These are phyloP conservation scores for Hypoxylon sp. DNA, from an alignment of 2,329 filamentous ascomycete genomes.

Conservation along the genomic window DNA sequence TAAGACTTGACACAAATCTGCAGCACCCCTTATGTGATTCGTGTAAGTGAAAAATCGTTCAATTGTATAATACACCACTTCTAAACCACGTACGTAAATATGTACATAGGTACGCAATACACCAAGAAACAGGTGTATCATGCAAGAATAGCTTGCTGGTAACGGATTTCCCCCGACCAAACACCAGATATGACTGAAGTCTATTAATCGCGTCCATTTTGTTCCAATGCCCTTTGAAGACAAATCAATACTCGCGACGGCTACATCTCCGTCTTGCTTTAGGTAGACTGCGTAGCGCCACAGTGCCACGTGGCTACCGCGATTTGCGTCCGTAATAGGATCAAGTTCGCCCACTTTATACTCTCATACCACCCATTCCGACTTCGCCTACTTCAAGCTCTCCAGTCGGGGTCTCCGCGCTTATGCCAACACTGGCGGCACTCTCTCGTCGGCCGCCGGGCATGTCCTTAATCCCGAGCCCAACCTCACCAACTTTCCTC, in stretches of 20 bases:
- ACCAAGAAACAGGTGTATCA: conserved; percentile 25
- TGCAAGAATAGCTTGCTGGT: conserved; percentile 31
- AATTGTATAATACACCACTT: conserved; percentile 27
- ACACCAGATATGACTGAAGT: conserved; percentile 40
- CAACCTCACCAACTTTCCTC: conserved; percentile 85
- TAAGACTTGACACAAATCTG: conserved; percentile 7
- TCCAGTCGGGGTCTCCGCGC: conserved; percentile 39
- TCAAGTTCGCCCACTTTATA: conserved; percentile 17
- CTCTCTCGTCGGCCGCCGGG: conserved; percentile 59
- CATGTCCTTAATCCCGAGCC: conserved; percentile 70
- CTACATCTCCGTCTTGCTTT: conserved; percentile 3
- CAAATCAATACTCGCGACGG: conserved; percentile 28
- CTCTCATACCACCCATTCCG: conserved; percentile 44
- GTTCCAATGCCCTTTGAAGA: conserved; percentile 30
- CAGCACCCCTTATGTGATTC: background rate
- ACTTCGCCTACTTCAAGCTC: conserved; percentile 44
- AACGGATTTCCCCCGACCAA: conserved; percentile 23
- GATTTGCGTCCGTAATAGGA: conserved; percentile 6
- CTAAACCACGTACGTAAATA: conserved; percentile 11
- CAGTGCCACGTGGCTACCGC: conserved; percentile 1
- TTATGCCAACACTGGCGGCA: conserved; percentile 54
- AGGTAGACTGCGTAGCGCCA: background rate
- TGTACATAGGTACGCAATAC: conserved; percentile 3
- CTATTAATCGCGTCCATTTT: conserved; percentile 37
- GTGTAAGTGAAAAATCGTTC: conserved; percentile 18